These are phyloP conservation scores for Globisporangium splendens DNA, from an alignment of 352 stramenopile species.

Conservation along the genomic window DNA sequence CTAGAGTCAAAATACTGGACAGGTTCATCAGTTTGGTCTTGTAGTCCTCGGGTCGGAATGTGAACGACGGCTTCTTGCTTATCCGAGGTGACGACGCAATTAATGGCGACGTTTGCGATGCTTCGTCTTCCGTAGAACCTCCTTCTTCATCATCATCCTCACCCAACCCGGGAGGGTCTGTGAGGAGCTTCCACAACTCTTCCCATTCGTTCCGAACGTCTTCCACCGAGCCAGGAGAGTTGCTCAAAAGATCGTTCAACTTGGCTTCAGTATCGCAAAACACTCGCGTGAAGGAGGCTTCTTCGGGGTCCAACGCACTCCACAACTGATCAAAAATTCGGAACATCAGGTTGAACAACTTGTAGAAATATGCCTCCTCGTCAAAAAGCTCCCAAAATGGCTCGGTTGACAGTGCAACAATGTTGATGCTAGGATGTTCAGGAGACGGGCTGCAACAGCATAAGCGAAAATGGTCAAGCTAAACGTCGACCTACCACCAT, in stretches of 20 bases:
- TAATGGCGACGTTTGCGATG: constrained; percentile 14
- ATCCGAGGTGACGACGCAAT: constrained; percentile 21
- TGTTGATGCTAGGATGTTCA: constrained; percentile 64
- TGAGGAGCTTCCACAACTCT: constrained; percentile 33
- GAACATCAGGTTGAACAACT: constrained; percentile 75
- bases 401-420: constrained; percentile 70
- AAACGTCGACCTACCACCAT: constrained; percentile 10
- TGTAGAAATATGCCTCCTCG: constrained; percentile 74
- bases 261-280: constrained; percentile 73
- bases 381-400: constrained; percentile 85
- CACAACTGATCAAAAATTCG: constrained; percentile 76
- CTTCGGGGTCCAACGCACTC: constrained; percentile 50
- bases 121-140: constrained; percentile 29
- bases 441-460: constrained; percentile 35
- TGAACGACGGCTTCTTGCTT: constrained; percentile 50
- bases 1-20: constrained; percentile 67
- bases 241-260: constrained; percentile 67
- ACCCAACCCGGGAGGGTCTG: constrained; percentile 9
- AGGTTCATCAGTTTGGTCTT: constrained; percentile 66
- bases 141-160: constrained; percentile 28
- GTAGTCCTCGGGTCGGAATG: constrained; percentile 59
- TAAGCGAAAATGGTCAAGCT: not conserved
- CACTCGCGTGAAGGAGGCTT: constrained; percentile 74
- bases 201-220: constrained; percentile 68
- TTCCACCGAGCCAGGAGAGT: constrained; percentile 50